A percentile compares a stretch with the other conserved stretches of the same genome.
Conservation (phyloP, 805 yeast species). For the Debaryomyces maramus region DNA sequence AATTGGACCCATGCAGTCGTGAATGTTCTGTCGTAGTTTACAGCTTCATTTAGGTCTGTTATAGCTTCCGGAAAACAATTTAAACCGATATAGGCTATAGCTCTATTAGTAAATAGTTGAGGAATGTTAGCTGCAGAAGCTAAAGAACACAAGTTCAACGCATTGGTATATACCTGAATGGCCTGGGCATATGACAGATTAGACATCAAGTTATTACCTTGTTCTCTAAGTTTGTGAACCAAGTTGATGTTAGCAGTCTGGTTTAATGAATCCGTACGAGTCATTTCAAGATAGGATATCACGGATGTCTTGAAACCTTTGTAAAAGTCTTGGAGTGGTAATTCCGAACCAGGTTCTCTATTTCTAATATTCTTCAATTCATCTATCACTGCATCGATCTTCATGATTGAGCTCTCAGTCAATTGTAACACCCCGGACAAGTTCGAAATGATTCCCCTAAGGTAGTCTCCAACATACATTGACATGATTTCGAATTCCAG, state of each 20-base stretch:
- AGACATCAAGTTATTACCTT: constrained; percentile 41
- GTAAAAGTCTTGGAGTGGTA: constrained; percentile 10
- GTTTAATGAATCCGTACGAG: not conserved
- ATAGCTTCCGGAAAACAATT: constrained; percentile 43
- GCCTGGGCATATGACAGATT: constrained; percentile 40
- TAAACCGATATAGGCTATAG: constrained; percentile 42
- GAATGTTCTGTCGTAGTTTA: constrained; percentile 29
- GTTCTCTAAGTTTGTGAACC: constrained; percentile 31
- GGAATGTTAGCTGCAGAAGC: constrained; percentile 19
- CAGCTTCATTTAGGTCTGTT: constrained; percentile 33
- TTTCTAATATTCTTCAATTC: constrained; percentile 10
- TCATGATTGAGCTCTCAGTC: constrained; percentile 7
- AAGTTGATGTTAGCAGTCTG: constrained; percentile 3
- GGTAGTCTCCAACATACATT: constrained; percentile 3
- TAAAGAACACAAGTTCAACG: constrained; percentile 23
- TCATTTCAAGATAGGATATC: not conserved
- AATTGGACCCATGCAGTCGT: constrained; percentile 46
- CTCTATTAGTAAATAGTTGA: constrained; percentile 38
- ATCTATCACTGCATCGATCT: constrained; percentile 10
- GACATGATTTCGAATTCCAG: constrained; percentile 2
- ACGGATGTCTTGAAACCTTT: constrained; percentile 10
- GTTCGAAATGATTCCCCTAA: constrained; percentile 4
- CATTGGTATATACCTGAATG: constrained; percentile 37
- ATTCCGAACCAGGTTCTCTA: not conserved
- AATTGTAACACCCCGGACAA: constrained; percentile 3